A percentile compares a stretch with the other conserved stretches of the same genome.
phyloP scores from a whole-genome alignment of 306 rosid genomes.

The Vigna nakashimae region DNA sequence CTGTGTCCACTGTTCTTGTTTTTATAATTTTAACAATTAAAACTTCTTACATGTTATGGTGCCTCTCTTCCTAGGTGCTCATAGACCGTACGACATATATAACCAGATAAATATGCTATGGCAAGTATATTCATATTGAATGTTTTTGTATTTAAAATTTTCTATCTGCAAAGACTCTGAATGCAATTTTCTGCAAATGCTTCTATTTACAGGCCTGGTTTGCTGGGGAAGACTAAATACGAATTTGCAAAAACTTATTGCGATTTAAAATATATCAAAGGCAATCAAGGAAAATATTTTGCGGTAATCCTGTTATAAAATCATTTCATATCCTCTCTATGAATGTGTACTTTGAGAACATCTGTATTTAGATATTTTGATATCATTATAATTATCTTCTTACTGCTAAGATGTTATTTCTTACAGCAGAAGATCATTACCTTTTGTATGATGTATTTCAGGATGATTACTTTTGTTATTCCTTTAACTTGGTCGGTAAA shows the following conservation, averaged over 20 bases:
- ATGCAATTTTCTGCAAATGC: conserved; percentile 38
- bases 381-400: conserved; percentile 27
- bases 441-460: conserved; percentile 40
- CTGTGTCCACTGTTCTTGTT: conserved; percentile 6
- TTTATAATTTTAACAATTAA: conserved; percentile 33
- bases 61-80: conserved; percentile 83
- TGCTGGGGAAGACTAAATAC: conserved; percentile 79
- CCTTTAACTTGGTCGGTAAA: conserved; percentile 31
- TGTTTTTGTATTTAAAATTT: conserved; percentile 30
- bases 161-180: conserved; percentile 28
- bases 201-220: conserved; percentile 80
- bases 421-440: conserved; percentile 31
- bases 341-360: neutral
- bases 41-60: conserved; percentile 54
- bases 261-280: conserved; percentile 59
- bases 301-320: conserved; percentile 61
- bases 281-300: conserved; percentile 71
- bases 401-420: conserved; percentile 42
- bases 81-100: conserved; percentile 92
- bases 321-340: conserved; percentile 30
- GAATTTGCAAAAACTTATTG: conserved; percentile 91
- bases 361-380: conserved; percentile 23
- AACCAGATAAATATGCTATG: conserved; percentile 94
- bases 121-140: conserved; percentile 61
- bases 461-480: conserved; percentile 35